Conservation (phyloP, 768 basidiomycete species). For the Phaffia tasmanica region DNA sequence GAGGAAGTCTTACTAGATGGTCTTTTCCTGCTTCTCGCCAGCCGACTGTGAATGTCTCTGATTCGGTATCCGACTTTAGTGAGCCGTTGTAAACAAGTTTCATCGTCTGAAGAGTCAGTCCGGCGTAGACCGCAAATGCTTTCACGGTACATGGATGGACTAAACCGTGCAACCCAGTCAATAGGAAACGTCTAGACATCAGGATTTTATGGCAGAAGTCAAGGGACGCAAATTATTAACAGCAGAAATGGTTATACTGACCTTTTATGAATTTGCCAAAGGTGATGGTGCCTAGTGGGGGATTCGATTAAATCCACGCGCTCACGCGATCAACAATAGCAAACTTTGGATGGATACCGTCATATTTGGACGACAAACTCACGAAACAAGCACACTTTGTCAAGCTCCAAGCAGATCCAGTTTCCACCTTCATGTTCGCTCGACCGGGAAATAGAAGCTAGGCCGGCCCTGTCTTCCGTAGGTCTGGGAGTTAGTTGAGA, state of each 20-base stretch:
- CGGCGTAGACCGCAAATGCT: conserved; percentile 25
- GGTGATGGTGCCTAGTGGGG: conserved; percentile 15
- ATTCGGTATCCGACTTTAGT: conserved; percentile 22
- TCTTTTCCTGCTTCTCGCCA: conserved; percentile 15
- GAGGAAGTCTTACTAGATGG: not conserved
- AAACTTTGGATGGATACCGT: too few species aligned
- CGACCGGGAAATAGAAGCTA: not conserved
- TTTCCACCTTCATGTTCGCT: not conserved
- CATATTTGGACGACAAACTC: not conserved
- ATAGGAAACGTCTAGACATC: too few species aligned
- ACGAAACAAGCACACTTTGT: conserved; percentile 19
- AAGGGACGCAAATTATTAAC: too few species aligned
- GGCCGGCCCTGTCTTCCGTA: not conserved
- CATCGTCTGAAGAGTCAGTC: conserved; percentile 18
- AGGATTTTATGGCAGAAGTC: too few species aligned
- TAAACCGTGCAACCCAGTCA: conserved; percentile 1
- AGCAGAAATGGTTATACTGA: not conserved
- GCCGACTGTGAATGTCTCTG: conserved; percentile 21
- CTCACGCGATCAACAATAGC: not conserved
- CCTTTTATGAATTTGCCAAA: conserved; percentile 27
- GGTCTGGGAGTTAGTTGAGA: not conserved
- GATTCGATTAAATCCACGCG: too few species aligned
- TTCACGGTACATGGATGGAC: conserved; percentile 30
- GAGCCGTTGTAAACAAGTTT: conserved; percentile 15
- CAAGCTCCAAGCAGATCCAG: conserved; percentile 26